A percentile compares a stretch with the other conserved stretches of the same genome.
phyloP scores from a whole-genome alignment of 768 basidiomycete genomes.

The Boletus fagicola region DNA sequence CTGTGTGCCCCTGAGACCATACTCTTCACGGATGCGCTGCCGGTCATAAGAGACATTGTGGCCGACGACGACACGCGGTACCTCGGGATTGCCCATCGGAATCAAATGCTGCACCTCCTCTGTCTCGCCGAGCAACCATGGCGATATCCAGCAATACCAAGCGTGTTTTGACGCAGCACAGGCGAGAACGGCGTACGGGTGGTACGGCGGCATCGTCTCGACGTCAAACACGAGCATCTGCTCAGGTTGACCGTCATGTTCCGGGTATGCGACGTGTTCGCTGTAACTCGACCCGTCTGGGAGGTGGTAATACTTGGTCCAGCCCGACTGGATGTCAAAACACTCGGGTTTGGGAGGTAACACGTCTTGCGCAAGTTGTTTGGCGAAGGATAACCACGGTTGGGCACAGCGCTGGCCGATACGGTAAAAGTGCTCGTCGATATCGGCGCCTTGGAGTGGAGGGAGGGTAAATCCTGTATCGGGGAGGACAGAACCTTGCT shows the following conservation, averaged over 20 bases:
- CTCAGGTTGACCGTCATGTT: slow-evolving; percentile 62
- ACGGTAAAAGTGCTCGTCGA: slow-evolving; percentile 86
- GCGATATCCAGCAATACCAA: slow-evolving; percentile 97
- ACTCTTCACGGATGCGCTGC: slow-evolving; percentile 80
- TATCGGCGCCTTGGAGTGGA: slow-evolving; percentile 71
- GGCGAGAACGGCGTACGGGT: slow-evolving; percentile 84
- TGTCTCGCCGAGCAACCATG: slow-evolving; percentile 76
- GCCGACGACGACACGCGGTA: slow-evolving; percentile 73
- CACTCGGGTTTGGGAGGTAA: slow-evolving; percentile 61
- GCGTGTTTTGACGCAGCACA: slow-evolving; percentile 77
- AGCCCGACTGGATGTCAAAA: slow-evolving; percentile 66
- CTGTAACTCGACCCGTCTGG: slow-evolving; percentile 75
- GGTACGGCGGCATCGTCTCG: slow-evolving; percentile 84
- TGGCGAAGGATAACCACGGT: slow-evolving; percentile 75
- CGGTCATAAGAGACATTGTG: slow-evolving; percentile 97
- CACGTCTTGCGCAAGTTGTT: slow-evolving; percentile 47
- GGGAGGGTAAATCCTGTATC: slow-evolving; percentile 81
- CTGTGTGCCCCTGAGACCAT: slow-evolving; percentile 58
- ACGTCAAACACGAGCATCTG: slow-evolving; percentile 88
- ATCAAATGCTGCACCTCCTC: slow-evolving; percentile 64
- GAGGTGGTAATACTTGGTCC: slow-evolving; percentile 80
- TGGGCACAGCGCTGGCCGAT: slow-evolving; percentile 68
- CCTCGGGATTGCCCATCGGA: slow-evolving; percentile 57
- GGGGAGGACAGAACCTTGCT: slow-evolving; percentile 77
- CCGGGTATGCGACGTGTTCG: slow-evolving; percentile 68